These are phyloP conservation scores for Lagerstroemia speciosa DNA, from an alignment of 345 rosid genomes.

Conservation along the genomic window DNA sequence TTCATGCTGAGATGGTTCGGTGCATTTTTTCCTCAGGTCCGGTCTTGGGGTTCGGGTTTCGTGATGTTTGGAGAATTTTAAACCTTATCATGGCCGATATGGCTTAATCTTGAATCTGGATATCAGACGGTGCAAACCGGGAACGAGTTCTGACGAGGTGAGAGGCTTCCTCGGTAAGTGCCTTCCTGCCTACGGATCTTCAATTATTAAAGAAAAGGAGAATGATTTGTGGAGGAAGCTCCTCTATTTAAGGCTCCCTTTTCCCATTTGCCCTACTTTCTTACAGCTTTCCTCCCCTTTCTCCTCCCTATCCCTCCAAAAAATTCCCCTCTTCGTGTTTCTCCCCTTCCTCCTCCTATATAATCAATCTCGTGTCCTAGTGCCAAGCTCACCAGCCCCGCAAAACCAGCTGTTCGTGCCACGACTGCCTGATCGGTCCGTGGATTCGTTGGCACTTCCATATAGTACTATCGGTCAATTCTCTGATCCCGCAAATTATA, in stretches of 20 bases:
- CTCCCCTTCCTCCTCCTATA: not conserved
- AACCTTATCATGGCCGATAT: too few relatives aligned
- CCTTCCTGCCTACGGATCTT: constrained; percentile 73
- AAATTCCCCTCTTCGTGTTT: not conserved
- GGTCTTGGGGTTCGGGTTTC: too few relatives aligned
- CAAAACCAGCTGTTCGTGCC: not conserved
- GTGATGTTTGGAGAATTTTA: too few relatives aligned
- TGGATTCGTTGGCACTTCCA: not conserved
- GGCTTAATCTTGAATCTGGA: too few relatives aligned
- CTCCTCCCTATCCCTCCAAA: constrained; percentile 8
- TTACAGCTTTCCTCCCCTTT: constrained; percentile 20
- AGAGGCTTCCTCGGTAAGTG: constrained; percentile 40
- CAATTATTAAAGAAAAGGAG: not conserved
- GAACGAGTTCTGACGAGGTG: not conserved
- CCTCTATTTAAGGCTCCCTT: constrained; percentile 53
- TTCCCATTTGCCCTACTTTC: constrained; percentile 34
- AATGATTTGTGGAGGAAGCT: constrained; percentile 12
- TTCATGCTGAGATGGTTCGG: too few relatives aligned
- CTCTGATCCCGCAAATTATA: too few relatives aligned
- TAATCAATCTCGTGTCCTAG: not conserved
- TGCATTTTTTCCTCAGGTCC: too few relatives aligned
- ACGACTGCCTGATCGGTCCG: not conserved
- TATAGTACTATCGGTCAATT: too few relatives aligned
- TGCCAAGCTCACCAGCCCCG: not conserved
- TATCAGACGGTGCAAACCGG: too few relatives aligned